Evolutionary conservation across 192 early-diverging fungal genomes (phyloP).

Genomic region (Gaertneriomyces sp.): DNA sequence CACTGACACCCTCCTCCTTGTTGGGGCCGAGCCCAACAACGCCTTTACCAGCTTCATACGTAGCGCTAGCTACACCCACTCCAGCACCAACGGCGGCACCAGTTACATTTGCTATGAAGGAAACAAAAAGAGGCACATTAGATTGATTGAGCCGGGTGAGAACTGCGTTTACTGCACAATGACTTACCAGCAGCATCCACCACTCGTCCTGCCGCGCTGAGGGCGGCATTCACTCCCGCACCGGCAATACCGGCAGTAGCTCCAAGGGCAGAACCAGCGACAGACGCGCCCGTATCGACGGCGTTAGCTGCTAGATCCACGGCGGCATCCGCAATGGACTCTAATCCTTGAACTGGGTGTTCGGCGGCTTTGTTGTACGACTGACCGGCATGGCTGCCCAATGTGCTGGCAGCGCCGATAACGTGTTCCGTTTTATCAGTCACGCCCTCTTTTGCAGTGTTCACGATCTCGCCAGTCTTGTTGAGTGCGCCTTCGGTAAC

Average conservation of each 20-base stretch:
- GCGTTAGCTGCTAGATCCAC: slow-evolving; percentile 13
- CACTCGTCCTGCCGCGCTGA: slow-evolving; percentile 1
- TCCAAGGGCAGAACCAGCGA: slow-evolving; percentile 10
- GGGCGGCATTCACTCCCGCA: not conserved
- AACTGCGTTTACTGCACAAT: too few relatives aligned
- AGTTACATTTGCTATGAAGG: not conserved
- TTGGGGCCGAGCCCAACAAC: slow-evolving; percentile 3
- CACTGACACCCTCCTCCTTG: not conserved
- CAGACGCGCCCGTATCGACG: slow-evolving; percentile 4
- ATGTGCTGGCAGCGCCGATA: slow-evolving; percentile 4
- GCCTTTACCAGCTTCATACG: slow-evolving; percentile 9
- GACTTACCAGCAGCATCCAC: not conserved
- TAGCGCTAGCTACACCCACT: slow-evolving; percentile 9
- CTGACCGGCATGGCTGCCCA: not conserved
- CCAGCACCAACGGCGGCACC: slow-evolving; percentile 15
- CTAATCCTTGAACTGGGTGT: slow-evolving; percentile 10
- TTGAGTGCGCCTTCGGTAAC: slow-evolving; percentile 1
- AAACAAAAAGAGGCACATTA: not conserved
- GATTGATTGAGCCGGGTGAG: too few relatives aligned
- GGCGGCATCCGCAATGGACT: slow-evolving; percentile 11
- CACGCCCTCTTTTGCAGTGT: not conserved
- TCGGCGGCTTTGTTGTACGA: not conserved
- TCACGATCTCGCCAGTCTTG: not conserved
- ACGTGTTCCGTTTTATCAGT: slow-evolving; percentile 7
- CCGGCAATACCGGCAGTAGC: slow-evolving; percentile 14